Evolutionary conservation across 306 rosid genomes (phyloP).

Genomic region (Sicyos baderoa): DNA sequence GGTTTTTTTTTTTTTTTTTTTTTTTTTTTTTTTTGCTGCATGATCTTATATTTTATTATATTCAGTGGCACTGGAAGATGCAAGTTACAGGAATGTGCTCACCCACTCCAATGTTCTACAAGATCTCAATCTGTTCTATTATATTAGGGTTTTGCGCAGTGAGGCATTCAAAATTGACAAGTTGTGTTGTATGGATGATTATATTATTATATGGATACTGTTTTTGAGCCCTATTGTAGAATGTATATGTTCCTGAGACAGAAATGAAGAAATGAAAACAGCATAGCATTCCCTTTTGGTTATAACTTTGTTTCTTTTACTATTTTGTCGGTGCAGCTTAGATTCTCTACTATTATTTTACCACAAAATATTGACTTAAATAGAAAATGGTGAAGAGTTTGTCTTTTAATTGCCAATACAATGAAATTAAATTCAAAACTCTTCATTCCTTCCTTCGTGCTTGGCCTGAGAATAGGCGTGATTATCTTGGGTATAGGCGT

Average conservation of each 20-base stretch:
- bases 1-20: background rate
- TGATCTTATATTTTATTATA: background rate
- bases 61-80: constrained; percentile 12
- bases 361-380: background rate
- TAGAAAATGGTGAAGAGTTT: background rate
- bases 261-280: background rate
- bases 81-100: constrained; percentile 10
- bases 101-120: background rate
- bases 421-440: too few relatives aligned
- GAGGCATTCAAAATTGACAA: constrained; percentile 5
- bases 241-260: constrained; percentile 13
- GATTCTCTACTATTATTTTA: background rate
- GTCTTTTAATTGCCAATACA: background rate
- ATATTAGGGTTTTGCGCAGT: background rate
- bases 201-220: background rate
- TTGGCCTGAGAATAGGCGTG: too few relatives aligned
- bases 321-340: background rate
- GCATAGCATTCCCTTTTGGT: background rate
- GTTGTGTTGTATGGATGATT: background rate
- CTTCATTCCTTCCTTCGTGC: too few relatives aligned
- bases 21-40: constrained; percentile 1
- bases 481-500: too few relatives aligned
- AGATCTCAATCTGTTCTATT: constrained; percentile 3
- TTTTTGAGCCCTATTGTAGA: background rate
- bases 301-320: constrained; percentile 6